Percentiles rank a stretch among this genome's conserved stretches.
Evolutionary conservation across 768 basidiomycete genomes (phyloP).

Genomic region (Cantharellus cinnabarinus): DNA sequence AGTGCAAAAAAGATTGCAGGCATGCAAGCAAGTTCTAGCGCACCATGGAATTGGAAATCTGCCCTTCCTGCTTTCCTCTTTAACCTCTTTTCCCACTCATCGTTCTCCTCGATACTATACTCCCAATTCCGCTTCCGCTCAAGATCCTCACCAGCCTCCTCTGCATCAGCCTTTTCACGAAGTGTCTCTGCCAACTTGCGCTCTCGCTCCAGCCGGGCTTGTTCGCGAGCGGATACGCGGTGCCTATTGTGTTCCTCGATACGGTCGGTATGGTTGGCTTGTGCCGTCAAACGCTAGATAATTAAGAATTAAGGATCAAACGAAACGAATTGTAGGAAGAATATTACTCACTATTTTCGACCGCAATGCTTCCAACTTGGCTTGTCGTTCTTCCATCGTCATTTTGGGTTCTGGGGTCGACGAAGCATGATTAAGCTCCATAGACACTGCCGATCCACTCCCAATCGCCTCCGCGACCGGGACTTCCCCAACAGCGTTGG

Average conservation of each 20-base stretch:
- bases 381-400: slow-evolving; percentile 53
- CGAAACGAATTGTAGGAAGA: background rate
- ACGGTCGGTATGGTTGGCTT: slow-evolving; percentile 69
- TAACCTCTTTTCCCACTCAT: slow-evolving; percentile 85
- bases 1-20: background rate
- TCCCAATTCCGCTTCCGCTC: slow-evolving; percentile 89
- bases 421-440: no score
- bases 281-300: slow-evolving; percentile 46
- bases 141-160: slow-evolving; percentile 79
- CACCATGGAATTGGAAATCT: slow-evolving; percentile 88
- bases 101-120: slow-evolving; percentile 87
- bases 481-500: no score
- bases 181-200: slow-evolving; percentile 76
- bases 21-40: background rate
- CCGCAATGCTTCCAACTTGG: slow-evolving; percentile 55
- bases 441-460: no score
- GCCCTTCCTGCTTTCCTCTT: slow-evolving; percentile 65
- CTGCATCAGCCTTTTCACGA: slow-evolving; percentile 68
- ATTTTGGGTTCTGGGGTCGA: slow-evolving; percentile 6
- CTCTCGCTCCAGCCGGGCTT: slow-evolving; percentile 70
- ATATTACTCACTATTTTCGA: slow-evolving; percentile 48
- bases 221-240: slow-evolving; percentile 58
- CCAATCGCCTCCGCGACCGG: no score
- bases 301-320: background rate
- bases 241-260: slow-evolving; percentile 66